Percentiles rank a stretch among this genome's conserved stretches.
These are phyloP conservation scores for Hymenochaete sp. DNA, from an alignment of 1,284 basidiomycete species.

Conservation along the genomic window DNA sequence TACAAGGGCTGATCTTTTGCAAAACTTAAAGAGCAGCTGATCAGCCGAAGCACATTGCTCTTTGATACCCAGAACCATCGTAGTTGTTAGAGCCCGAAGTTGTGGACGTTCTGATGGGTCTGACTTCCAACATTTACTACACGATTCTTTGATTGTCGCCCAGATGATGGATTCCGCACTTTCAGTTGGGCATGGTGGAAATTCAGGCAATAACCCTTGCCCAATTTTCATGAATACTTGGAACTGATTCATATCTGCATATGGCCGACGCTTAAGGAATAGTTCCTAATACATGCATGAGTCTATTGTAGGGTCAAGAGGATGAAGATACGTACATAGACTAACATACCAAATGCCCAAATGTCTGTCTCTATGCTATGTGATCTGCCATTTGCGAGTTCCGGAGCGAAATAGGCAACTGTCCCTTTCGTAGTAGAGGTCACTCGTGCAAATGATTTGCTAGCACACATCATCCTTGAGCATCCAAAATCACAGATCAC, in stretches of 20 bases:
- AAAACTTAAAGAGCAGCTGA: too few relatives aligned
- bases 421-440: slow-evolving; percentile 1
- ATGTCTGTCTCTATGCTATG: slow-evolving; percentile 6
- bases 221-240: slow-evolving; percentile 6
- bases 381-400: slow-evolving; percentile 1
- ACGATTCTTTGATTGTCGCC: too few relatives aligned
- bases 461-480: slow-evolving; percentile 1
- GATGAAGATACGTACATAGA: slow-evolving; percentile 1
- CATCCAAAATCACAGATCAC: slow-evolving; percentile 11
- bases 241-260: neutral
- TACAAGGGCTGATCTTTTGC: too few relatives aligned
- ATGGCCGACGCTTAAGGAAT: slow-evolving; percentile 1
- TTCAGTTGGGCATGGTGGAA: too few relatives aligned
- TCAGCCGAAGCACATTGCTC: too few relatives aligned
- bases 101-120: too few relatives aligned
- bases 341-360: slow-evolving; percentile 9
- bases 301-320: neutral
- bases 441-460: neutral
- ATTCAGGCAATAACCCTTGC: neutral
- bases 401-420: slow-evolving; percentile 2
- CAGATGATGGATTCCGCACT: too few relatives aligned
- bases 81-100: too few relatives aligned
- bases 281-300: slow-evolving; percentile 3
- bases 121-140: too few relatives aligned
- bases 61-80: too few relatives aligned